Evolutionary conservation across 495 filamentous ascomycete genomes (phyloP).

Genomic region (Talaromyces ruber): DNA sequence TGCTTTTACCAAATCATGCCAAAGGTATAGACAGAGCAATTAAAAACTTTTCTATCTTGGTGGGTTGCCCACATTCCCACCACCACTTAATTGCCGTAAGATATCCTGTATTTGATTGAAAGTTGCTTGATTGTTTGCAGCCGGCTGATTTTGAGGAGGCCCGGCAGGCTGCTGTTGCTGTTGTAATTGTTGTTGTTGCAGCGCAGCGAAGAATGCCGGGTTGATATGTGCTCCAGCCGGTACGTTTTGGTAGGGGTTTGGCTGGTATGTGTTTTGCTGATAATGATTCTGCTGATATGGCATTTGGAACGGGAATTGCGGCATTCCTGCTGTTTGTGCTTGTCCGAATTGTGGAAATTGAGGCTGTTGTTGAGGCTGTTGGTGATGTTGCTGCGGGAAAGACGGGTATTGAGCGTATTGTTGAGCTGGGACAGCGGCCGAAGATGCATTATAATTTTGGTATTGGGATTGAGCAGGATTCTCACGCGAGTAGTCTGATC

Average conservation of each 20-base stretch:
- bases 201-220: slow-evolving; percentile 50
- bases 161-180: slow-evolving; percentile 25
- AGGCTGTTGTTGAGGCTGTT: slow-evolving; percentile 23
- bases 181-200: slow-evolving; percentile 35
- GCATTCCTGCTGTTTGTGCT: slow-evolving; percentile 19
- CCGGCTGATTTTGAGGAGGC: slow-evolving; percentile 18
- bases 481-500: slow-evolving; percentile 25
- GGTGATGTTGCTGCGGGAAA: slow-evolving; percentile 16
- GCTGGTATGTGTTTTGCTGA: slow-evolving; percentile 21
- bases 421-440: slow-evolving; percentile 22
- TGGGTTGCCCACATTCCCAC: neutral
- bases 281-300: slow-evolving; percentile 30
- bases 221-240: slow-evolving; percentile 54
- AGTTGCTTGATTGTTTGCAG: slow-evolving; percentile 17
- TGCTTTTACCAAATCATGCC: neutral
- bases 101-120: slow-evolving; percentile 41
- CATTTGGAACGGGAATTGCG: slow-evolving; percentile 32
- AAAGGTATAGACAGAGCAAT: neutral
- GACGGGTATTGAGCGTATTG: slow-evolving; percentile 20
- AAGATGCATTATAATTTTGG: slow-evolving; percentile 16
- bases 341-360: slow-evolving; percentile 11
- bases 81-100: slow-evolving; percentile 23
- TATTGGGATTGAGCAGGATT: slow-evolving; percentile 14
- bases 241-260: slow-evolving; percentile 26
- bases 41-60: neutral